Conservation (phyloP, 148 eudicot species). For the Talinum fruticosum region DNA sequence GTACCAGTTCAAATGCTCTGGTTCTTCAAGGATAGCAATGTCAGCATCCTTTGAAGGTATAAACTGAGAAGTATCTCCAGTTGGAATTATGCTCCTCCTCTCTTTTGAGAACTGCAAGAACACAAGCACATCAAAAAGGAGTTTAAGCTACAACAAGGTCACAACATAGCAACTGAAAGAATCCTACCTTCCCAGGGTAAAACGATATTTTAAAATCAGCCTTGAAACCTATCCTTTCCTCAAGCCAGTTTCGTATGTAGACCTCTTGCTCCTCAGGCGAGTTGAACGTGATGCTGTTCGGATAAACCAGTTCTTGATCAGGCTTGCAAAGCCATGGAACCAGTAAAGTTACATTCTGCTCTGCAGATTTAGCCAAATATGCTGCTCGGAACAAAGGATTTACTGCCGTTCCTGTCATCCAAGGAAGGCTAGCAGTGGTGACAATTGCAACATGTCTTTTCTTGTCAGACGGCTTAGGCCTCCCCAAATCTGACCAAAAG, state of each 20-base stretch:
- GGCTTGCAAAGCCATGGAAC: slow-evolving; percentile 96
- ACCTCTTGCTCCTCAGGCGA: slow-evolving; percentile 89
- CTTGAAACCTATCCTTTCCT: slow-evolving; percentile 92
- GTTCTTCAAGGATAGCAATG: slow-evolving; percentile 95
- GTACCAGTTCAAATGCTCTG: slow-evolving; percentile 98
- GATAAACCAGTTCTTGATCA: slow-evolving; percentile 94
- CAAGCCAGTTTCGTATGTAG: slow-evolving; percentile 85
- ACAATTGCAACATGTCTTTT: slow-evolving; percentile 94
- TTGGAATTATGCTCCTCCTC: slow-evolving; percentile 89
- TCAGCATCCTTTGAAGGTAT: slow-evolving; percentile 89
- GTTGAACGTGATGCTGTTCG: slow-evolving; percentile 73
- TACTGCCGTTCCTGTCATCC: slow-evolving; percentile 99
- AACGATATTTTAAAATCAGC: slow-evolving; percentile 91
- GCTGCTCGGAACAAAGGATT: slow-evolving; percentile 98
- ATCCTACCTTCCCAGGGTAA: slow-evolving; percentile 93
- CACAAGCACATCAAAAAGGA: slow-evolving; percentile 6
- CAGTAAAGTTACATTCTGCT: slow-evolving; percentile 87
- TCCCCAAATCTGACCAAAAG: slow-evolving; percentile 61
- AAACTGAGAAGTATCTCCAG: slow-evolving; percentile 89
- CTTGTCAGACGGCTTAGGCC: slow-evolving; percentile 41
- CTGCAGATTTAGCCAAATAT: slow-evolving; percentile 74
- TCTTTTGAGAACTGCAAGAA: slow-evolving; percentile 67
- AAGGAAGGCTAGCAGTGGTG: slow-evolving; percentile 98
- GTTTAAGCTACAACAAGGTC: neutral
- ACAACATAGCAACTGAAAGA: neutral